Conservation (phyloP, 768 basidiomycete species). For the Tephrocybe sp. region DNA sequence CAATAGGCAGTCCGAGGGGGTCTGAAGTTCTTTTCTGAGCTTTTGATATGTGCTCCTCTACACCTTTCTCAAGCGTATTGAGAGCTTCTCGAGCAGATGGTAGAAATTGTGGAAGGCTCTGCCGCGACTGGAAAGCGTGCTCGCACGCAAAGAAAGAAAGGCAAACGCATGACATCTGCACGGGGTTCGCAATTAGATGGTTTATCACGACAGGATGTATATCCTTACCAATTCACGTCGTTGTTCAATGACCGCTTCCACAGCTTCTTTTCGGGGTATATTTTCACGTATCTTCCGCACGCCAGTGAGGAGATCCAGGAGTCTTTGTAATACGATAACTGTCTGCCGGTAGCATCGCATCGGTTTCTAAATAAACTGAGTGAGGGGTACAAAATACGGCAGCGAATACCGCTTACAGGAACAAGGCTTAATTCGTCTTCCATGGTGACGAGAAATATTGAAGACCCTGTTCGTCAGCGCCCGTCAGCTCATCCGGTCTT, state of each 20-base stretch:
- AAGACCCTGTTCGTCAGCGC: slow-evolving; percentile 21
- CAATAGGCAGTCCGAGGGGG: slow-evolving; percentile 35
- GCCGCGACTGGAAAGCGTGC: slow-evolving; percentile 44
- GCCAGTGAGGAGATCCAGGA: slow-evolving; percentile 44
- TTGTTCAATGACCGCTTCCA: slow-evolving; percentile 35
- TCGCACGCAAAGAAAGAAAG: slow-evolving; percentile 49
- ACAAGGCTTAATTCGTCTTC: slow-evolving; percentile 46
- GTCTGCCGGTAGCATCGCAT: slow-evolving; percentile 41
- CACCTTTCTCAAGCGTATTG: slow-evolving; percentile 29
- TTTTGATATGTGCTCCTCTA: slow-evolving; percentile 31
- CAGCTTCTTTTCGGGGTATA: slow-evolving; percentile 43
- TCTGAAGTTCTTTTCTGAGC: slow-evolving; percentile 20
- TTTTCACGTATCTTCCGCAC: slow-evolving; percentile 47
- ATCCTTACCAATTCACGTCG: slow-evolving; percentile 37
- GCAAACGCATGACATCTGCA: slow-evolving; percentile 42
- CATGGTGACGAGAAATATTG: slow-evolving; percentile 40
- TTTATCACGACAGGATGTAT: not conserved
- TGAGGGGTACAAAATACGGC: not conserved
- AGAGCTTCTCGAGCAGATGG: slow-evolving; percentile 44
- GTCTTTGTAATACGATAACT: slow-evolving; percentile 35
- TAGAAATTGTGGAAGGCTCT: slow-evolving; percentile 50
- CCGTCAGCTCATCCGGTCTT: not conserved
- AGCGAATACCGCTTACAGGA: slow-evolving; percentile 34
- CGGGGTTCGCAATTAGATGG: not conserved
- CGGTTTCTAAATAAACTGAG: slow-evolving; percentile 37